These are phyloP conservation scores for Cinchona pubescens DNA, from an alignment of 257 asterid genomes.

Conservation along the genomic window DNA sequence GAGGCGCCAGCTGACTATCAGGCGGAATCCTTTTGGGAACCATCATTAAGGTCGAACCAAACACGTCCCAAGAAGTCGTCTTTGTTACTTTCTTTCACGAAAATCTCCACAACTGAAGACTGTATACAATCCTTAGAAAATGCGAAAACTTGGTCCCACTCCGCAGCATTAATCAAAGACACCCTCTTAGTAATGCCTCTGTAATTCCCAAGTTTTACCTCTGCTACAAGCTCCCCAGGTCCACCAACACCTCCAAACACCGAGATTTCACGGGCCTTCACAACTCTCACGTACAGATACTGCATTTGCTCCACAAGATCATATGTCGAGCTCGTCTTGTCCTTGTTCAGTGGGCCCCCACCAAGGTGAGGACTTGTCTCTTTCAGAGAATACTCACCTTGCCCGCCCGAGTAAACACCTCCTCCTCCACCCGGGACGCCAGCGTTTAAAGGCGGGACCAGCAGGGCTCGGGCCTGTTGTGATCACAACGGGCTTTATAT, in stretches of 20 bases:
- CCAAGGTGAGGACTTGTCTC: constrained; percentile 85
- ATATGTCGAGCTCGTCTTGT: constrained; percentile 67
- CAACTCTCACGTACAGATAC: constrained; percentile 65
- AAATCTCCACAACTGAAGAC: constrained; percentile 67
- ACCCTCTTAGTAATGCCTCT: constrained; percentile 67
- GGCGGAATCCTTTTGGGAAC: constrained; percentile 79
- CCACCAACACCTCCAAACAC: constrained; percentile 42
- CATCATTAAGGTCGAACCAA: constrained; percentile 80
- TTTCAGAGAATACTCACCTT: constrained; percentile 56
- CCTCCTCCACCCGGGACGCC: constrained; percentile 33
- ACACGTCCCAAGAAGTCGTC: constrained; percentile 76
- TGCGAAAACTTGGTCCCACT: constrained; percentile 85
- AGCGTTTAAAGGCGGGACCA: constrained; percentile 32
- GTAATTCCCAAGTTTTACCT: constrained; percentile 82
- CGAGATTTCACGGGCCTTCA: constrained; percentile 56
- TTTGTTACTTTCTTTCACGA: constrained; percentile 58
- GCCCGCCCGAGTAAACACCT: constrained; percentile 15
- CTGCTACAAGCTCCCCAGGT: constrained; percentile 61
- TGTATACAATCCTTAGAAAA: constrained; percentile 80
- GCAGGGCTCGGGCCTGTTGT: constrained; percentile 47
- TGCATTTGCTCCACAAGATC: constrained; percentile 90
- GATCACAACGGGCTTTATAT: constrained; percentile 66
- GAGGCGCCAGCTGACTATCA: constrained; percentile 80
- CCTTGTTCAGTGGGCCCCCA: constrained; percentile 45
- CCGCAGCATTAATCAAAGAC: constrained; percentile 32